phyloP scores from a whole-genome alignment of 176 grass and related monocot species.

The Zizania latifolia region DNA sequence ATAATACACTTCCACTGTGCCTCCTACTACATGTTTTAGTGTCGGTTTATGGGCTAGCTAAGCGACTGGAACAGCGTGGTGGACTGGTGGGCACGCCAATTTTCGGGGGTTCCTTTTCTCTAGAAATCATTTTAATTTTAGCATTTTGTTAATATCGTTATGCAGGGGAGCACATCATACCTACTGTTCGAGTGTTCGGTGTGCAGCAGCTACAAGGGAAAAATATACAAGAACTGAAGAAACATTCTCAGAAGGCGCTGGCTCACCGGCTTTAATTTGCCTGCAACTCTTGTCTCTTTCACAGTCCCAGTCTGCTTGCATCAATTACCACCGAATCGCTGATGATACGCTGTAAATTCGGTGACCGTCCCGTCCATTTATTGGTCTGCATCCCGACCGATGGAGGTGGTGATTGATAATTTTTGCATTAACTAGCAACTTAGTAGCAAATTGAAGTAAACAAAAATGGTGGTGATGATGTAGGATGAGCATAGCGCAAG shows the following conservation, averaged over 20 bases:
- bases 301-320: background rate
- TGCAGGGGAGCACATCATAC: background rate
- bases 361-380: background rate
- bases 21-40: background rate
- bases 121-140: background rate
- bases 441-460: background rate
- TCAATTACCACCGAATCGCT: background rate
- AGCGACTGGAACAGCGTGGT: background rate
- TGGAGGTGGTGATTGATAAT: background rate
- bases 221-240: background rate
- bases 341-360: constrained; percentile 12
- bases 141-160: background rate
- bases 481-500: background rate
- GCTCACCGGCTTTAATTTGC: constrained; percentile 8
- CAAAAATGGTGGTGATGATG: background rate
- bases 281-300: background rate
- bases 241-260: background rate
- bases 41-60: background rate
- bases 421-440: background rate
- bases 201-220: background rate
- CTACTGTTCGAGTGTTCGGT: background rate
- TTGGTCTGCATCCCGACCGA: background rate
- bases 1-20: background rate
- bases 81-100: background rate
- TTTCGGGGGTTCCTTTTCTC: background rate